Evolutionary conservation across 163 green algal genomes (phyloP).

Genomic region (Prototheca cutis): DNA sequence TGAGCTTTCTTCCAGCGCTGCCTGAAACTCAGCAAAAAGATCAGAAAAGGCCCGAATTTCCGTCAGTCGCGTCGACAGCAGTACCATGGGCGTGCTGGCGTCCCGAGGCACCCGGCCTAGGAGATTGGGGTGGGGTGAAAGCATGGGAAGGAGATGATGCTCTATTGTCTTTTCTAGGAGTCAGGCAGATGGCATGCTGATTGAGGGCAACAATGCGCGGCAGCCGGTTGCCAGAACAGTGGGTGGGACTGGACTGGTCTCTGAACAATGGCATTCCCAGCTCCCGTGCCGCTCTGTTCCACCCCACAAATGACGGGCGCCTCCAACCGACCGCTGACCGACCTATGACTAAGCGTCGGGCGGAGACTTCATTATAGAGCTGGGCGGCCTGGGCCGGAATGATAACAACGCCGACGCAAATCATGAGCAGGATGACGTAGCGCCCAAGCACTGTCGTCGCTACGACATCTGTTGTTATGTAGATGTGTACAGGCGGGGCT

Average conservation of each 20-base stretch:
- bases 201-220: no score
- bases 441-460: constrained; percentile 26
- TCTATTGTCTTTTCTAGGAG: no score
- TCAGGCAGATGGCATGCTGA: no score
- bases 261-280: no score
- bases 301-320: no score
- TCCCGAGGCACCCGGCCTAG: constrained; percentile 21
- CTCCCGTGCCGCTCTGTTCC: no score
- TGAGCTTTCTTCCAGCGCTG: constrained; percentile 20
- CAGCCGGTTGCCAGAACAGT: no score
- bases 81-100: constrained; percentile 37
- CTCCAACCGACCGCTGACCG: neutral
- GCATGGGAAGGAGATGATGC: no score
- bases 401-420: constrained; percentile 62
- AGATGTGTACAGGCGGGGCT: neutral
- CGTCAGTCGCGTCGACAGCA: constrained; percentile 53
- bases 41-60: constrained; percentile 70
- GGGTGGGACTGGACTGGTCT: no score
- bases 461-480: constrained; percentile 30
- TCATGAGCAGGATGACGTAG: constrained; percentile 60
- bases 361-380: constrained; percentile 54
- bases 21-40: constrained; percentile 64
- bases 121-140: neutral
- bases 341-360: constrained; percentile 27
- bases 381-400: constrained; percentile 61